phyloP scores from a whole-genome alignment of 2,329 filamentous ascomycete genomes.

The Mollisia scopiformis region DNA sequence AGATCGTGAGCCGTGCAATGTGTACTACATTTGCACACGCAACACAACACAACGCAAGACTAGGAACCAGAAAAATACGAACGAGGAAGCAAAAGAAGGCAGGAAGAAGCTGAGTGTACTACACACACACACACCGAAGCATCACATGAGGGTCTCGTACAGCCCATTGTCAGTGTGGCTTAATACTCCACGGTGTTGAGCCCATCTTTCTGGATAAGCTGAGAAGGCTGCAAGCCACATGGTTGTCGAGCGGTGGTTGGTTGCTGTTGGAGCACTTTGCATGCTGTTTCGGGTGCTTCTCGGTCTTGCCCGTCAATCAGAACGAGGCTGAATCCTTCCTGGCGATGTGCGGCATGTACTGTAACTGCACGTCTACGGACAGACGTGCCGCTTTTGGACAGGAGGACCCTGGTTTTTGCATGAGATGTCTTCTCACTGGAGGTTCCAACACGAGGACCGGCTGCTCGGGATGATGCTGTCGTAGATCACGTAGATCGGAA shows the following conservation, averaged over 20 bases:
- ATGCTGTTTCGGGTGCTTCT: neutral
- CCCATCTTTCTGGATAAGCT: slow-evolving; percentile 4
- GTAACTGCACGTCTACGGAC: neutral
- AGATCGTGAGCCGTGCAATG: neutral
- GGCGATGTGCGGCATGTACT: neutral
- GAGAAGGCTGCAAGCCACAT: slow-evolving; percentile 10
- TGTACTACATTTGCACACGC: neutral
- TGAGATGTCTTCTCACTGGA: slow-evolving; percentile 1
- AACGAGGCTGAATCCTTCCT: slow-evolving; percentile 13
- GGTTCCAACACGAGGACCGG: slow-evolving; percentile 3
- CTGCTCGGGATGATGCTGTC: neutral
- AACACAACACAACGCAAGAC: neutral
- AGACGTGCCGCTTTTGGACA: neutral
- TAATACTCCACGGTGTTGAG: neutral
- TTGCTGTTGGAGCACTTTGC: neutral
- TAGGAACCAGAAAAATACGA: neutral
- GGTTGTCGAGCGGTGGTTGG: neutral
- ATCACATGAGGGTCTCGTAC: slow-evolving; percentile 3
- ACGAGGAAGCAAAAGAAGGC: neutral
- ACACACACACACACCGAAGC: slow-evolving; percentile 5
- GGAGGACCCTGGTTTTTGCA: slow-evolving; percentile 4
- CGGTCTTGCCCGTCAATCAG: slow-evolving; percentile 2
- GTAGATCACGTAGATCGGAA: neutral
- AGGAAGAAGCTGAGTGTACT: slow-evolving; percentile 10
- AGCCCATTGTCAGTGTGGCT: slow-evolving; percentile 1